Conservation (phyloP, 2,329 filamentous ascomycete genomes). For the Penicillium sp. region DNA sequence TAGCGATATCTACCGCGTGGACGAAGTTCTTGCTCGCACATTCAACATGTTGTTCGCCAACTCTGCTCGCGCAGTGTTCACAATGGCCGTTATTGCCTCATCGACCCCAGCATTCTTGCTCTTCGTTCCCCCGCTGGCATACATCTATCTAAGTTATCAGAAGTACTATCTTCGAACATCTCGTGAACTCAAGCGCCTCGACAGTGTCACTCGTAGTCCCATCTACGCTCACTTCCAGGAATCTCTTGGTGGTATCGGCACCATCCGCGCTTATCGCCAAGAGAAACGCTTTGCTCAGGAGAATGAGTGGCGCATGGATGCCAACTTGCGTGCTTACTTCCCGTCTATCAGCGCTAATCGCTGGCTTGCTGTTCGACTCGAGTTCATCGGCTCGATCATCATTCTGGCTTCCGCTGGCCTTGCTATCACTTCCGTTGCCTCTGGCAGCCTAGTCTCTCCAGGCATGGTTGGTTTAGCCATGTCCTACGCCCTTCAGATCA, state of each 20-base stretch:
- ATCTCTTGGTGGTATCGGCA: slow-evolving; percentile 87
- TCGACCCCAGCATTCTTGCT: slow-evolving; percentile 77
- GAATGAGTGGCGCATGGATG: slow-evolving; percentile 96
- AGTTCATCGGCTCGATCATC: slow-evolving; percentile 92
- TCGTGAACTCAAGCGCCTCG: slow-evolving; percentile 90
- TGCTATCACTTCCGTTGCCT: slow-evolving; percentile 74
- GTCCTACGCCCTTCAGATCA: slow-evolving; percentile 97
- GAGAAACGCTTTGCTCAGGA: slow-evolving; percentile 83
- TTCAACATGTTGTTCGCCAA: slow-evolving; percentile 97
- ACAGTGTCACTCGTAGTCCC: slow-evolving; percentile 91
- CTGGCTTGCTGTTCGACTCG: slow-evolving; percentile 91
- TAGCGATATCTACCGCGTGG: slow-evolving; percentile 66
- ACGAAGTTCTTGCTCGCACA: slow-evolving; percentile 90
- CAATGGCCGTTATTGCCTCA: slow-evolving; percentile 77
- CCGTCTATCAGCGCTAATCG: slow-evolving; percentile 91
- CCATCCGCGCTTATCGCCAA: slow-evolving; percentile 92
- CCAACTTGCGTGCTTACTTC: slow-evolving; percentile 91
- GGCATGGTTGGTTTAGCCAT: slow-evolving; percentile 89
- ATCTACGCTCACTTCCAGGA: slow-evolving; percentile 99
- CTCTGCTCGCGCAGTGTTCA: slow-evolving; percentile 72
- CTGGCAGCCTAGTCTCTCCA: slow-evolving; percentile 60
- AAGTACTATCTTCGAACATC: slow-evolving; percentile 96
- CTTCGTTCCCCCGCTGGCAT: slow-evolving; percentile 75
- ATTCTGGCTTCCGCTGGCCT: slow-evolving; percentile 85
- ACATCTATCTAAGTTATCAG: slow-evolving; percentile 88